These are phyloP conservation scores for Diospyros kaki DNA, from an alignment of 148 eudicot species.

Conservation along the genomic window DNA sequence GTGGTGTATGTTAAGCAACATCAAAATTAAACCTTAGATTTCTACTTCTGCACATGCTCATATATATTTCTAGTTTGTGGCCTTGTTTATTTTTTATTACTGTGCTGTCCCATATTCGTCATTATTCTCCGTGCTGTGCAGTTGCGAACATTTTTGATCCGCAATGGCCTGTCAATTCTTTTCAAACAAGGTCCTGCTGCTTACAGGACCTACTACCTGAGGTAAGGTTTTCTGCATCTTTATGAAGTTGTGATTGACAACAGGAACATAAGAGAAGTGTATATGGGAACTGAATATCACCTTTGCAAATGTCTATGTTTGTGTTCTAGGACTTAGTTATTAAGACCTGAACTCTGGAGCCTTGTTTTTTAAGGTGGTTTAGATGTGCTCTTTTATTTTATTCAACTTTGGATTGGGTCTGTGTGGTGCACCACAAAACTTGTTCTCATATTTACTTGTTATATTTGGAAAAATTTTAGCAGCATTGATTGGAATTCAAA, in stretches of 20 bases:
- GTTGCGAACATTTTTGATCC: slow-evolving; percentile 86
- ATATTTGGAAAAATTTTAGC: not conserved
- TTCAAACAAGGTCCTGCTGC: slow-evolving; percentile 88
- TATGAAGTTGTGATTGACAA: not conserved
- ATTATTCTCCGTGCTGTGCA: slow-evolving; percentile 22
- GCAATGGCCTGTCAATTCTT: slow-evolving; percentile 78
- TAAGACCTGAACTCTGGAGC: not conserved
- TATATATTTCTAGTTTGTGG: too few species aligned
- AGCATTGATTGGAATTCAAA: not conserved
- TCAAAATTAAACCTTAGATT: too few species aligned
- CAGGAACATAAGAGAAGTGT: not conserved
- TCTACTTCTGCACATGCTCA: too few species aligned
- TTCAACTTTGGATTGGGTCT: not conserved
- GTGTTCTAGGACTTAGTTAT: not conserved
- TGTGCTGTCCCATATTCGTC: not conserved
- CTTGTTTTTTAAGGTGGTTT: not conserved
- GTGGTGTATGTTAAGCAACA: too few species aligned
- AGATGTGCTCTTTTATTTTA: not conserved
- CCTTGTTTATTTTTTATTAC: too few species aligned
- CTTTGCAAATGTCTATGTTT: not conserved
- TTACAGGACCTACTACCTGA: slow-evolving; percentile 72
- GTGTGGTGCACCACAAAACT: not conserved
- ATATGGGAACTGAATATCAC: not conserved
- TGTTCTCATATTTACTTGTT: too few species aligned
- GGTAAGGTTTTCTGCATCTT: slow-evolving; percentile 31